Percentiles rank a stretch among this genome's conserved stretches.
Conservation (phyloP, 2,329 filamentous ascomycete genomes). For the Claviceps citrina region DNA sequence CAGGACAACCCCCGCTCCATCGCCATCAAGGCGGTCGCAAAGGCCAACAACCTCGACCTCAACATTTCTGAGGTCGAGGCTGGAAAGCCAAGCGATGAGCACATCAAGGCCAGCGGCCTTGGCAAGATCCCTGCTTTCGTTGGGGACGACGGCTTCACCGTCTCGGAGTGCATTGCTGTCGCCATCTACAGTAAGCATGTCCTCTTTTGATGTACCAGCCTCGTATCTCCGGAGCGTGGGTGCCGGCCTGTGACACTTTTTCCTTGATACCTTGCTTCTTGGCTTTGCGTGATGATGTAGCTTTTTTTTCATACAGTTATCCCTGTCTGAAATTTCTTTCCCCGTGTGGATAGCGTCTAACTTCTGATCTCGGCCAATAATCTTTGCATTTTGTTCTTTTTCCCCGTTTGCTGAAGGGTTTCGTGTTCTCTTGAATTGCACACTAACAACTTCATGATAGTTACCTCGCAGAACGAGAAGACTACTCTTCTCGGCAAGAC, state of each 20-base stretch:
- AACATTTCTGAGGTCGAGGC: slow-evolving; percentile 63
- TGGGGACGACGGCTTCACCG: slow-evolving; percentile 76
- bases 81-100: slow-evolving; percentile 53
- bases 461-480: slow-evolving; percentile 99
- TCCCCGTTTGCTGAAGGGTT: neutral
- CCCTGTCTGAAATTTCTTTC: slow-evolving; percentile 74
- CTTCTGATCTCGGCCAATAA: slow-evolving; percentile 47
- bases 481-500: slow-evolving; percentile 98
- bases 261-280: neutral
- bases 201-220: neutral
- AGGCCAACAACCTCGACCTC: slow-evolving; percentile 90
- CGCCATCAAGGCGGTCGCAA: slow-evolving; percentile 80
- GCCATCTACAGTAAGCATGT: slow-evolving; percentile 77
- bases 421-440: neutral
- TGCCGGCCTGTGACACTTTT: too few species aligned
- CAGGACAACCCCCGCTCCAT: slow-evolving; percentile 83
- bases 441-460: slow-evolving; percentile 34
- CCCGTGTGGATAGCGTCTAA: slow-evolving; percentile 79
- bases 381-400: slow-evolving; percentile 7
- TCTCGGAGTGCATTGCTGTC: slow-evolving; percentile 85
- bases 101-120: slow-evolving; percentile 72
- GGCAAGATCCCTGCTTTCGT: slow-evolving; percentile 89
- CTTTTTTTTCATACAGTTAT: slow-evolving; percentile 76
- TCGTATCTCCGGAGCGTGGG: neutral
- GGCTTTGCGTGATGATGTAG: slow-evolving; percentile 48